Base-by-base conservation (phyloP, 1,139 yeast genomes). In the Wickerhamiella pararugosa region DNA sequence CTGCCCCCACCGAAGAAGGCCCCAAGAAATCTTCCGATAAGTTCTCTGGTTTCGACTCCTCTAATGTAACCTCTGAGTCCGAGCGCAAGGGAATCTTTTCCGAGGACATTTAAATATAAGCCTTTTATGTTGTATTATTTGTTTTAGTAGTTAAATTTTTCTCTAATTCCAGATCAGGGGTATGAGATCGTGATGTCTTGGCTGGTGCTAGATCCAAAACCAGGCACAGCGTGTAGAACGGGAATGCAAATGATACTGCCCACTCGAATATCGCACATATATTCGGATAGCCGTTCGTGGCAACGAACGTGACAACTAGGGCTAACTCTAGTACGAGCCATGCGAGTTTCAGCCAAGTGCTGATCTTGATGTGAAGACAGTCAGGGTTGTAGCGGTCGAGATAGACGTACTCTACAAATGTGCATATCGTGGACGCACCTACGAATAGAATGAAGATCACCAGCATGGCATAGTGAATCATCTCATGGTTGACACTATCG, bases 171-270 rank as follows among this genome's bases (percentile, higher is more conserved):
- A 15, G 21, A 15, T 15, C 21, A 15, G 21, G 21, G 21, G 21
- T 15, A 15, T 15, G 21, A 15, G 21, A 3, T 15, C 21, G 21
- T 15, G 21, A 15, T 15, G 21, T 15, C 21, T 77, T 74, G 29
- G 80, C 75, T 1, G 87, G 81, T 54, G 71, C 70, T 52, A 86
- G 69, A 56, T 87, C 96, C 51, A 74, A 68, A 2, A 79, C 64
- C 62, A 90, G 70, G 48, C 79, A 63, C 7, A 79, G 58, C 52
- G 79, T 71, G 48, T 81, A 67, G 32, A 79, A 56, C 7, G 94
- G 92, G 56, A 82, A 86, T 76, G 83, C 79, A 62, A 78, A 87
- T 6, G 87, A 77, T 37, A 86, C 62, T 6, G 75, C 56, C 96
- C 97, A 87, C 60, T 87, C 97, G 58, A 80, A 76, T 10, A 64